Percentiles rank a stretch among this genome's conserved stretches.
Conservation (phyloP, 345 rosid species). For the Camelina sativa region DNA sequence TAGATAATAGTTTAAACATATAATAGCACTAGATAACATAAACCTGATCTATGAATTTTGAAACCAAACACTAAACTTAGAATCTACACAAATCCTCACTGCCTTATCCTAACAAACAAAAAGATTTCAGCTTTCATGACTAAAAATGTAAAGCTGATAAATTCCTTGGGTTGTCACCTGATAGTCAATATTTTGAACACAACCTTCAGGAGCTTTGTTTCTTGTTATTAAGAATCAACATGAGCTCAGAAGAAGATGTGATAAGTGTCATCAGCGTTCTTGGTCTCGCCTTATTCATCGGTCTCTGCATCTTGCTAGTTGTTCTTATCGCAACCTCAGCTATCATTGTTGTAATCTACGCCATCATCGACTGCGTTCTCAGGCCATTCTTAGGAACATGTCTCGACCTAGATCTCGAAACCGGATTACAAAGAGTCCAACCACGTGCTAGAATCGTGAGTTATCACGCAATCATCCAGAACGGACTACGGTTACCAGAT, state of each 20-base stretch:
- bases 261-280: constrained; percentile 37
- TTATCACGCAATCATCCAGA: constrained; percentile 37
- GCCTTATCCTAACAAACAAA: constrained; percentile 30
- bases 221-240: constrained; percentile 13
- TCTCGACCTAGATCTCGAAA: constrained; percentile 40
- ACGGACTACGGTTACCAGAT: not conserved
- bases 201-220: constrained; percentile 14
- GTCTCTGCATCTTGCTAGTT: constrained; percentile 39
- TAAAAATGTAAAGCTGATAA: constrained; percentile 33
- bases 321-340: constrained; percentile 39
- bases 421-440: constrained; percentile 37
- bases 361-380: constrained; percentile 37
- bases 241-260: constrained; percentile 43
- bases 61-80: constrained; percentile 37
- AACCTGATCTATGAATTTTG: constrained; percentile 7
- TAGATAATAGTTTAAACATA: no score
- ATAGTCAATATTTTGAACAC: constrained; percentile 10
- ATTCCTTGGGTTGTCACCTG: not conserved
- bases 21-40: no score
- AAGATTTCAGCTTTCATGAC: constrained; percentile 27
- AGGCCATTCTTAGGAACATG: constrained; percentile 38
- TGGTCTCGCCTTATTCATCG: constrained; percentile 35
- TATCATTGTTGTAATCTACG: constrained; percentile 39
- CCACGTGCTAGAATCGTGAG: constrained; percentile 37
- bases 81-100: constrained; percentile 18